Conservation (phyloP, 140 eudicot genomes). For the Senecio squalidus region DNA sequence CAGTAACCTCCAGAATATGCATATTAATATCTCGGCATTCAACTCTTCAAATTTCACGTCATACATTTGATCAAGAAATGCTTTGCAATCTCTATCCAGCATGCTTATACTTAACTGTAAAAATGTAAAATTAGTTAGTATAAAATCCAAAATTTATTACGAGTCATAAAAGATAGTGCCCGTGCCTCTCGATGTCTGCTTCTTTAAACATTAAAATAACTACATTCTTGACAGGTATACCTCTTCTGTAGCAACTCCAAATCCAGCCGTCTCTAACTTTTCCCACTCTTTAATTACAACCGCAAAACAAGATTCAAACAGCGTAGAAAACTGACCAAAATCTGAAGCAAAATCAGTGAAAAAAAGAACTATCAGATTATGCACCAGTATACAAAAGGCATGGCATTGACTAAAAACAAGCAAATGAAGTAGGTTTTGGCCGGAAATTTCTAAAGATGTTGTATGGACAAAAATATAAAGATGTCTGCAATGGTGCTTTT, state of each 20-base stretch:
- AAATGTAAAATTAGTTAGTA: conserved; percentile 12
- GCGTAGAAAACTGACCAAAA: conserved; percentile 30
- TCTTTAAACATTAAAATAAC: conserved; percentile 3
- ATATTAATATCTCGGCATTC: conserved; percentile 54
- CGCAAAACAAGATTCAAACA: conserved; percentile 52
- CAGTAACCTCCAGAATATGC: conserved; percentile 60
- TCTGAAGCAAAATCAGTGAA: conserved; percentile 29
- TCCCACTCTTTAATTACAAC: conserved; percentile 52
- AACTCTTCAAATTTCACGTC: conserved; percentile 39
- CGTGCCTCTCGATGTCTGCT: neutral
- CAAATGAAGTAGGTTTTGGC: neutral
- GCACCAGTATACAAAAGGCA: conserved; percentile 8
- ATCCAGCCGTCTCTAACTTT: conserved; percentile 38
- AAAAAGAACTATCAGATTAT: neutral
- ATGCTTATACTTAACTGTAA: conserved; percentile 39
- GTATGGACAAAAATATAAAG: too few relatives aligned
- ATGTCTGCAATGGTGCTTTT: too few relatives aligned
- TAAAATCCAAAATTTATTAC: conserved; percentile 1
- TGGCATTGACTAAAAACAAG: neutral
- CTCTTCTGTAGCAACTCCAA: conserved; percentile 40
- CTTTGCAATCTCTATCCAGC: conserved; percentile 50
- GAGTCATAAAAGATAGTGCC: neutral
- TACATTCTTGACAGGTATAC: conserved; percentile 25
- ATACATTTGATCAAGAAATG: conserved; percentile 48
- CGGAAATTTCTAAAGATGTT: neutral